Evolutionary conservation across 179 eudicot species (phyloP).

Genomic region (Dionaea muscipula): DNA sequence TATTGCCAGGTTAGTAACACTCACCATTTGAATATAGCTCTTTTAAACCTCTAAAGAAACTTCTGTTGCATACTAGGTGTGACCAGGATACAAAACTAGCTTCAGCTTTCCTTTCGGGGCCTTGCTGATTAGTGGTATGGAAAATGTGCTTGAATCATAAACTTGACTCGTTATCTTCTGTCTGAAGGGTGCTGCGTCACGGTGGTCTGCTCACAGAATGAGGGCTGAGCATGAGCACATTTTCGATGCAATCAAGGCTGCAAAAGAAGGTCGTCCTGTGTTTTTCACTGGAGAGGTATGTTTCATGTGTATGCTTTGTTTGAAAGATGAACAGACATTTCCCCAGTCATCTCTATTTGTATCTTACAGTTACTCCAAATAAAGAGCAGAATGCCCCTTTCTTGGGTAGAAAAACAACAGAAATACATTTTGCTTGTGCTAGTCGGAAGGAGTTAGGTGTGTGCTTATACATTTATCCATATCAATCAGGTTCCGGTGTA

Average conservation of each 20-base stretch:
- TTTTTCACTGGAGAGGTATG: slow-evolving; percentile 85
- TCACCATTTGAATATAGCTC: not conserved
- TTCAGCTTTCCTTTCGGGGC: no score
- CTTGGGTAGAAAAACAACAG: no score
- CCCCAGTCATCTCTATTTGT: no score
- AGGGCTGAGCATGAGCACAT: slow-evolving; percentile 41
- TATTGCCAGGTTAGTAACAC: slow-evolving; percentile 62
- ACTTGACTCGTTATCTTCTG: slow-evolving; percentile 1
- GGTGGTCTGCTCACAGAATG: slow-evolving; percentile 77
- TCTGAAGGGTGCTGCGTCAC: slow-evolving; percentile 76
- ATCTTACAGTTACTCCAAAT: no score
- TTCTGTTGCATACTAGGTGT: slow-evolving; percentile 6
- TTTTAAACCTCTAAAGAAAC: not conserved
- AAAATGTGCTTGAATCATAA: not conserved
- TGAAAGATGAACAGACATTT: no score
- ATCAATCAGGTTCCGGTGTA: not conserved
- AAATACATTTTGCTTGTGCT: no score
- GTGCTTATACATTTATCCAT: not conserved
- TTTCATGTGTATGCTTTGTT: not conserved
- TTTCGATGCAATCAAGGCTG: slow-evolving; percentile 76
- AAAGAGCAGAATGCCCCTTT: no score
- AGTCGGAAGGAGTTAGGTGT: not conserved
- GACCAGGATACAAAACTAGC: not conserved
- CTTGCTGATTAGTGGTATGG: not conserved
- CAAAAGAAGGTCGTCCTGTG: slow-evolving; percentile 68